phyloP scores from a whole-genome alignment of 2,329 filamentous ascomycete species.

The Claviceps pazoutovae region DNA sequence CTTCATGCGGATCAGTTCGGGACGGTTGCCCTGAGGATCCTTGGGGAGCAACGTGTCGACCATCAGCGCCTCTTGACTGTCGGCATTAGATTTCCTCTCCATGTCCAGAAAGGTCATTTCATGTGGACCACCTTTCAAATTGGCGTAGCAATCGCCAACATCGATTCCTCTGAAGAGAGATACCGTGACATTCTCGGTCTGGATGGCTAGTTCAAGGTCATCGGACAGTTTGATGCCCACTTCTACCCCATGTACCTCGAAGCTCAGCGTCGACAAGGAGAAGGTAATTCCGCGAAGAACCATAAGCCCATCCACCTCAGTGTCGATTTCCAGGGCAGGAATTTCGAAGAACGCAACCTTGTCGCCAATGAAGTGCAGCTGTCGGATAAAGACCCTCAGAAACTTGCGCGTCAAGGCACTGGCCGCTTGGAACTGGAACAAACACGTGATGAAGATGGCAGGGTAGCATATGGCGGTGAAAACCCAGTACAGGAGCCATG shows the following conservation, averaged over 20 bases:
- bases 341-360: conserved; percentile 5
- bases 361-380: conserved; percentile 6
- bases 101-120: conserved; percentile 1
- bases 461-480: conserved; percentile 4
- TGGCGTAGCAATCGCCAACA: conserved; percentile 4
- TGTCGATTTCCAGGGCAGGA: conserved; percentile 3
- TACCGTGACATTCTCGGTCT: conserved; percentile 2
- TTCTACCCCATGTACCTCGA: conserved; percentile 4
- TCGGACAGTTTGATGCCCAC: conserved; percentile 5
- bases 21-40: not conserved
- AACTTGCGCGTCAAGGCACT: not conserved
- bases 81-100: not conserved
- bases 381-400: conserved; percentile 1
- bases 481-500: conserved; percentile 4
- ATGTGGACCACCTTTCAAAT: conserved; percentile 3
- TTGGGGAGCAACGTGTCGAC: not conserved
- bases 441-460: conserved; percentile 1
- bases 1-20: conserved; percentile 1
- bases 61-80: not conserved
- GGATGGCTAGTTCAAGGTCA: conserved; percentile 3
- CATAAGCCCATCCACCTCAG: conserved; percentile 4
- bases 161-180: conserved; percentile 4
- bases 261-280: conserved; percentile 3
- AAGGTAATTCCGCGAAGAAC: conserved; percentile 3
- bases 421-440: not conserved